Conservation (phyloP, 2,329 filamentous ascomycete genomes). For the Ceratocystis colombiana region DNA sequence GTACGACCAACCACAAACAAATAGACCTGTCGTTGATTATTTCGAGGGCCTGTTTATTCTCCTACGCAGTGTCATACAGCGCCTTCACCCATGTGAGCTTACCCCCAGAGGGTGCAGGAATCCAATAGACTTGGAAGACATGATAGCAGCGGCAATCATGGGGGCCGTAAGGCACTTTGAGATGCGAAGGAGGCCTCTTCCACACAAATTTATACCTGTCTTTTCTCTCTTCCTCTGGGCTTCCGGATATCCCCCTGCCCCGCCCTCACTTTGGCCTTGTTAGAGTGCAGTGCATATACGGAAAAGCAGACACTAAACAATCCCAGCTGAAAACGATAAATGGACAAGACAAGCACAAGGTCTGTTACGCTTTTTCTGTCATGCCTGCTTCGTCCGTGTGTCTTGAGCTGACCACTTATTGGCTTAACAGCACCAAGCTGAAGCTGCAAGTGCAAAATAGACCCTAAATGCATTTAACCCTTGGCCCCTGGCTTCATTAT, state of each 20-base stretch:
- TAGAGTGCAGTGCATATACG: background rate
- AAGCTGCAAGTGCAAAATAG: background rate
- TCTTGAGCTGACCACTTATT: background rate
- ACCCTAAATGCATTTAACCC: conserved; percentile 13
- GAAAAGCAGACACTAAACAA: conserved; percentile 1
- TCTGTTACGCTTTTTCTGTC: background rate
- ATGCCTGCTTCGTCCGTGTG: background rate
- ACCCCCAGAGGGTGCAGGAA: too few relatives aligned
- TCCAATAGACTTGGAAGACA: background rate
- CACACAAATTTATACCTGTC: background rate
- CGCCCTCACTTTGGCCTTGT: background rate
- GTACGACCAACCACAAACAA: background rate
- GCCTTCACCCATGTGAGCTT: too few relatives aligned
- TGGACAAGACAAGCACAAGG: background rate
- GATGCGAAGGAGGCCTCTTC: background rate
- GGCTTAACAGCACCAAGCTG: background rate
- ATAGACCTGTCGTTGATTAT: background rate
- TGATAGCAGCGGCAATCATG: background rate
- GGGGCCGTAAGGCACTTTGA: background rate
- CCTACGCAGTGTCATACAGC: too few relatives aligned
- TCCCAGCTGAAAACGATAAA: conserved; percentile 2
- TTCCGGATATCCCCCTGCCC: background rate
- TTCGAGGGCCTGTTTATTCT: too few relatives aligned
- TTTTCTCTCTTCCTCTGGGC: background rate
- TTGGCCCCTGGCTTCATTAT: background rate